These are phyloP conservation scores for Botryosphaeria agaves DNA, from an alignment of 2,329 filamentous ascomycete genomes.

Conservation along the genomic window DNA sequence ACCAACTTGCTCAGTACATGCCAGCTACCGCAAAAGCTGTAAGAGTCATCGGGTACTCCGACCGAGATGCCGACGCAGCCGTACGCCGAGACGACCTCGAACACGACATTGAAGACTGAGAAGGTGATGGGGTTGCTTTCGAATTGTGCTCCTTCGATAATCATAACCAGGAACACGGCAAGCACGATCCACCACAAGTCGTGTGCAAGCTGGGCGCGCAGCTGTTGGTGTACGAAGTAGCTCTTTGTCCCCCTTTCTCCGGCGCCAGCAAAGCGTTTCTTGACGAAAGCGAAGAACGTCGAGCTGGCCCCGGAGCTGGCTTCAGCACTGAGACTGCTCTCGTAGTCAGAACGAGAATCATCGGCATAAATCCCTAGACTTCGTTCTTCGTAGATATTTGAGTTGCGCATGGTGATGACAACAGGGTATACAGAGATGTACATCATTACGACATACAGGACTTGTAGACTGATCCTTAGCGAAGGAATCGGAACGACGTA, in stretches of 20 bases:
- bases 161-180: slow-evolving; percentile 81
- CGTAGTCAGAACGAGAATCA: no score
- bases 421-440: slow-evolving; percentile 97
- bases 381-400: slow-evolving; percentile 92
- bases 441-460: slow-evolving; percentile 97
- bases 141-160: slow-evolving; percentile 63
- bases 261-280: slow-evolving; percentile 18
- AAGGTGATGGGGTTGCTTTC: slow-evolving; percentile 32
- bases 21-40: slow-evolving; percentile 74
- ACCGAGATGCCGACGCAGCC: slow-evolving; percentile 87
- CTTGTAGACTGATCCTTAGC: slow-evolving; percentile 80
- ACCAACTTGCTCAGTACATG: slow-evolving; percentile 48
- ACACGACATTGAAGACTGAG: slow-evolving; percentile 41
- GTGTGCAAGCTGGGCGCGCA: slow-evolving; percentile 86
- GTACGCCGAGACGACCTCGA: slow-evolving; percentile 80
- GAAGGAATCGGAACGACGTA: slow-evolving; percentile 58
- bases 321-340: slow-evolving; percentile 27
- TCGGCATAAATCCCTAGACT: slow-evolving; percentile 56
- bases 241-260: slow-evolving; percentile 46
- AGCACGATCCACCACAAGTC: slow-evolving; percentile 95
- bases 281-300: not conserved
- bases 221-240: slow-evolving; percentile 69
- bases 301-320: slow-evolving; percentile 10
- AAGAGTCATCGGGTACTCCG: slow-evolving; percentile 58
- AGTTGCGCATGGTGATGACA: slow-evolving; percentile 82